Evolutionary conservation across 2,329 filamentous ascomycete species (phyloP), one percentile per base, ranked within the genome.

Genomic region (Cercospora sp.): DNA sequence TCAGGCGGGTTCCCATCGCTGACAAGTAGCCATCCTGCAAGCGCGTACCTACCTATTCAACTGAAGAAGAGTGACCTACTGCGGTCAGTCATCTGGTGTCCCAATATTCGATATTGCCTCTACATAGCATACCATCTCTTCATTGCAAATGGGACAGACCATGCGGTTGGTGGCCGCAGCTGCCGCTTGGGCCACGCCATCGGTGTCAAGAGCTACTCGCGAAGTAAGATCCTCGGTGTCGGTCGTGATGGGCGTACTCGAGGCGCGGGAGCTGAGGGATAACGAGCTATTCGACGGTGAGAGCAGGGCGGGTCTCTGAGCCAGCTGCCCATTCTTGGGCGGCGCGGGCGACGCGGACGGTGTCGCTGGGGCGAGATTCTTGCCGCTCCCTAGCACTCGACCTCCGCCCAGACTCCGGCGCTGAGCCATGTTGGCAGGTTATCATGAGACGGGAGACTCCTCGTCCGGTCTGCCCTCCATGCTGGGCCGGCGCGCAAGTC

Each of bases 131-230:
- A 95, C 93, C 95, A 99, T 99, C 80, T 97, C 94, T 82, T 98
- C 96, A 74, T 90, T 93, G 81, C 95, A 99, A 78, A 99, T 99
- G n/a, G 95, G 95, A 79, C 95, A 99, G 65, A 94, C 88, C 68
- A 99, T 88, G 79, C 87, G 87, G 72, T 87, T 87, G 73, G 86
- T 87, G 65, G 88, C 82, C 63, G 88, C 85, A 60, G 82, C 84
- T 71, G 85, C 85, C 69, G 83, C 85, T 63, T 85, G 84, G 18
- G 85, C 82, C 74, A 83, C 81, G 49, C 84, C 84, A 70, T 85
- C 83, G 81, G 87, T 85, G 51, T 87, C 87, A 61, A 95, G 82
- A 65, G 91, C 93, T 74, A 97, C 90, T 76, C 91, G 91, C 65
- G 93, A 92, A 43, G 88, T 87, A 63, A 97, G 86, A 77, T 97